Conservation (phyloP, 495 filamentous ascomycete genomes). For the Bombardia bombarda region DNA sequence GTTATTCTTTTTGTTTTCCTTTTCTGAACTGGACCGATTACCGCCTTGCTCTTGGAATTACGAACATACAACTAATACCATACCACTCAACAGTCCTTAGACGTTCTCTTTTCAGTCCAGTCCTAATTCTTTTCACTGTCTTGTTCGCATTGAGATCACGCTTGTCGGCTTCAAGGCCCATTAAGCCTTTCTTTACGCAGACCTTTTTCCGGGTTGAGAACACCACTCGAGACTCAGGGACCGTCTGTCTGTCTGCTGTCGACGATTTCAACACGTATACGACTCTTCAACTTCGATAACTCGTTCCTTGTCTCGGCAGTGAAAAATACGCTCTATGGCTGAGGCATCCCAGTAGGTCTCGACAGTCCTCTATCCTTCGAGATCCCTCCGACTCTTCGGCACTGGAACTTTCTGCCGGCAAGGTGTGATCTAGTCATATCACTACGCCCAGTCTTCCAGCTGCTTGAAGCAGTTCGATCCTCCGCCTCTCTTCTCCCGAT, state of each 20-base stretch:
- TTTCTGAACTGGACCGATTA: not conserved
- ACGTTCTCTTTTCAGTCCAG: constrained; percentile 18
- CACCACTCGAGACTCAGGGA: no score
- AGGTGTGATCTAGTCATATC: constrained; percentile 13
- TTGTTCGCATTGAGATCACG: not conserved
- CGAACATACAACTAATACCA: constrained; percentile 1
- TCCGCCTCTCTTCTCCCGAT: constrained; percentile 15
- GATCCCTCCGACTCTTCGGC: constrained; percentile 31
- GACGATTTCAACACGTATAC: not conserved
- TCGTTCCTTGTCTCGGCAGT: not conserved
- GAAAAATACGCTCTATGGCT: constrained; percentile 35
- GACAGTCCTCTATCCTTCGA: constrained; percentile 14
- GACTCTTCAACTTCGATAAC: not conserved
- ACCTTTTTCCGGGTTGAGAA: no score
- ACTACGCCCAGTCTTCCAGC: constrained; percentile 22
- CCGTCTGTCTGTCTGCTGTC: no score
- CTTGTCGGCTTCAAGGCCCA: no score
- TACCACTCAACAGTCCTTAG: constrained; percentile 8
- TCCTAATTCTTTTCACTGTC: constrained; percentile 1
- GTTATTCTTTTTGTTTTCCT: not conserved
- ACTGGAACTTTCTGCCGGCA: constrained; percentile 25
- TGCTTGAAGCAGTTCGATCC: constrained; percentile 34
- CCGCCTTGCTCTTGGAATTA: no score
- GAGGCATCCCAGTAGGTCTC: constrained; percentile 31
- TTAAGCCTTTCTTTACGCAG: no score